Conservation (phyloP, 805 yeast species). For the Kazachstania viticola region DNA sequence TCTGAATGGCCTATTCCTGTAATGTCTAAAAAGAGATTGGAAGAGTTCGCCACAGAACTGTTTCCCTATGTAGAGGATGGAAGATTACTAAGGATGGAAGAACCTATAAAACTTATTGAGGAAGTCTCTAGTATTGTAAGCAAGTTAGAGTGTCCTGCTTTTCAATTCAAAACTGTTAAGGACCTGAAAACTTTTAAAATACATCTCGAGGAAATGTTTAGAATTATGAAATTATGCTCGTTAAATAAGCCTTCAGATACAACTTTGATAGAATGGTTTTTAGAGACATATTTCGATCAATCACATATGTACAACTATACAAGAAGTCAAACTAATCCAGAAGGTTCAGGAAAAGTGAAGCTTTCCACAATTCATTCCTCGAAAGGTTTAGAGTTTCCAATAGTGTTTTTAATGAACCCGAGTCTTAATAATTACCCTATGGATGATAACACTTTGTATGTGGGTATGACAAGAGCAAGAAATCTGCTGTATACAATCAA, state of each 20-base stretch:
- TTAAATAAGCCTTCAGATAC: constrained; percentile 15
- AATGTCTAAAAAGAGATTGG: constrained; percentile 16
- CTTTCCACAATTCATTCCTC: constrained; percentile 64
- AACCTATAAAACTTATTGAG: constrained; percentile 30
- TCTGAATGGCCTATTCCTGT: constrained; percentile 10
- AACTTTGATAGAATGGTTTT: constrained; percentile 23
- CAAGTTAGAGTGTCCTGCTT: constrained; percentile 24
- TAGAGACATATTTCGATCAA: constrained; percentile 24
- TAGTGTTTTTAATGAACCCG: constrained; percentile 40
- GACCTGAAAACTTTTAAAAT: constrained; percentile 14
- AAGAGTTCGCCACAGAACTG: constrained; percentile 18
- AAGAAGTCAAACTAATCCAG: neutral
- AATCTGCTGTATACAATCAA: constrained; percentile 24
- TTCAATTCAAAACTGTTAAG: constrained; percentile 10
- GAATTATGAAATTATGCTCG: constrained; percentile 24
- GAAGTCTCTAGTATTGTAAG: constrained; percentile 26
- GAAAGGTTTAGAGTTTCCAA: constrained; percentile 64
- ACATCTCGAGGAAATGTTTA: constrained; percentile 29
- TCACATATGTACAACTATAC: constrained; percentile 7
- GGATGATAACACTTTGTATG: constrained; percentile 41
- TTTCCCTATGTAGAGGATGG: constrained; percentile 8
- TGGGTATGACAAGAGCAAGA: constrained; percentile 56
- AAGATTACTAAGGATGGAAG: constrained; percentile 4
- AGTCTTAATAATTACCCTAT: constrained; percentile 7
- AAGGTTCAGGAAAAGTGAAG: constrained; percentile 29